phyloP scores from a whole-genome alignment of 169 alveolate species.

The Cryptosporidium muris region DNA sequence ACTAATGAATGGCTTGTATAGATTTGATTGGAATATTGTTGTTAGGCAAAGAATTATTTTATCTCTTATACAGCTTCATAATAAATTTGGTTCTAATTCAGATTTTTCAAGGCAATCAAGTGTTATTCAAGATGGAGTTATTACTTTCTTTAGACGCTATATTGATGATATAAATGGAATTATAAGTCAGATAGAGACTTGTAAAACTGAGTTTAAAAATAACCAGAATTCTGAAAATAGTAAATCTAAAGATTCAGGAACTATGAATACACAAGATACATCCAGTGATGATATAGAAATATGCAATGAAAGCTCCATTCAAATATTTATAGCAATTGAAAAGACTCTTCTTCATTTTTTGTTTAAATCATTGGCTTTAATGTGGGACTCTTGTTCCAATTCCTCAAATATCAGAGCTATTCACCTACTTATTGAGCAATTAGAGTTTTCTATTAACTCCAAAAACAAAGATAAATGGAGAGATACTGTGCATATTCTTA shows the following conservation, averaged over 20 bases:
- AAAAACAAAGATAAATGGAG: not conserved
- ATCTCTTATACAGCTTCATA: conserved; percentile 22
- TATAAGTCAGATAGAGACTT: not conserved
- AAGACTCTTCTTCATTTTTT: conserved; percentile 6
- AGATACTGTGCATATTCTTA: not conserved
- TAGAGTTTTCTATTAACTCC: not conserved
- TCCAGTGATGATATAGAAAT: not conserved
- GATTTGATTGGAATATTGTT: conserved; percentile 56
- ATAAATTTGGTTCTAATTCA: conserved; percentile 23
- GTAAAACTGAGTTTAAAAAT: not conserved
- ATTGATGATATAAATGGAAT: conserved; percentile 12
- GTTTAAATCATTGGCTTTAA: conserved; percentile 20
- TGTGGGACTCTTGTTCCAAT: conserved; percentile 16
- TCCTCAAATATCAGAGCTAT: conserved; percentile 16
- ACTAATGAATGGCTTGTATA: conserved; percentile 44
- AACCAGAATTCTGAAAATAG: no score
- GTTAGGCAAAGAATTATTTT: conserved; percentile 32
- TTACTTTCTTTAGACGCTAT: conserved; percentile 41
- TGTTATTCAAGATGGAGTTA: not conserved
- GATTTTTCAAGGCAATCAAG: not conserved
- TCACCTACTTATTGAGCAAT: conserved; percentile 12
- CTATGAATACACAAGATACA: not conserved
- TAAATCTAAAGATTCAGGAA: no score
- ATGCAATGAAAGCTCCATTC: not conserved
- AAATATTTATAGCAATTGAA: conserved; percentile 26